Evolutionary conservation across 495 filamentous ascomycete species (phyloP), one percentile per base, ranked within the genome.

Genomic region (Jackrogersella multiformis): DNA sequence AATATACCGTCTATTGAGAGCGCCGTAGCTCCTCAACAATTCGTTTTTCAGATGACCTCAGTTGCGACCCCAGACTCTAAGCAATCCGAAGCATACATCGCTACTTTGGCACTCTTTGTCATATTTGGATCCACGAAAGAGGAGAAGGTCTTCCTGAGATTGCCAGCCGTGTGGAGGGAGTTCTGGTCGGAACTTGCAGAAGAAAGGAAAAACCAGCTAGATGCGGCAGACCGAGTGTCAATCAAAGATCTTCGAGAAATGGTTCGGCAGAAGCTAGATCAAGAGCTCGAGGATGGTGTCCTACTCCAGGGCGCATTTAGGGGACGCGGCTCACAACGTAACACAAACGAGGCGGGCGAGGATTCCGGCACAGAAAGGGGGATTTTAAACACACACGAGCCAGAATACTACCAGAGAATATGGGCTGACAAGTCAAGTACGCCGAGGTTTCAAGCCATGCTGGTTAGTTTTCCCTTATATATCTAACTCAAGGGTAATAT

Each of bases 81-180:
- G 64, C 95, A 99, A 73, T 93, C 94, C 7, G 93, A 97, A 74
- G 86, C 87, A 7, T 97, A 88, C 68, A 86, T 96, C 41, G 91
- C 92, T 4, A 97, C 94, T 1, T 81, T 87, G 20, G 92, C 88
- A 15, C 78, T 98, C 12, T 96, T 95, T 73, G 80, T 90, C 20
- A 77, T 98, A 1, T 97, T 93, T 64, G 84, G 87, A 4, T 93
- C 85, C 21, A 84, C 85, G 2, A 94, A 90, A 71, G 95, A 97
- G 68, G 93, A 96, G 64, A 97, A 95, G 71, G 85, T 89, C 7
- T 90, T 90, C 67, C 68, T 97, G 56, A 85, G 91, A 18, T 78
- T 99, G 18, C 93, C 93, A 16, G 76, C 86, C 0, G 80, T 86
- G 4, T 97, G 93, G 91, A 86, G 93, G 71, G 92, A 94, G 46